Base-by-base conservation (phyloP, 2,329 filamentous ascomycete genomes). In the Colletotrichum sp. region DNA sequence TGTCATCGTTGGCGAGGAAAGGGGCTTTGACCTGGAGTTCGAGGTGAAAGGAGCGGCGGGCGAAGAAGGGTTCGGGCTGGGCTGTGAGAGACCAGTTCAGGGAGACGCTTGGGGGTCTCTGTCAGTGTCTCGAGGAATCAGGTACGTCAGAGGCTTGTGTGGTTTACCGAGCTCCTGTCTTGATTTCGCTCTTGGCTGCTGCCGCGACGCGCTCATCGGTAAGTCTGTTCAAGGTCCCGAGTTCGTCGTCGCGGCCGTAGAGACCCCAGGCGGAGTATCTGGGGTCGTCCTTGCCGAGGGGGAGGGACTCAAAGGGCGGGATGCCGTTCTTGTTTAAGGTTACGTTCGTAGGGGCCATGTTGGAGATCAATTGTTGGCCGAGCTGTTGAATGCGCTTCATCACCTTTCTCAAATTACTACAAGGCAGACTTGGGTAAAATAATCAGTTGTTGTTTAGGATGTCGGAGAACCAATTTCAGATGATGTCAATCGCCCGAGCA, bases 221-320 rank as follows among this genome's bases (percentile, higher is more conserved):
- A 16, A 93, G 86, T 32, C 91, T 87, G 80, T 93, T 93, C 25
- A 93, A 81, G 28, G 89, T 90, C 12, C 91, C 92, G 3, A 93
- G 85, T 81, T 92, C 85, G 80, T 93, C 91, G 69, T 88, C 80
- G 65, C 86, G 83, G 65, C 91, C 91, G 80, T 91, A 92, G 6
- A 91, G 84, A 8, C 85, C 85, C 87, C 87, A 89, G 18, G 87
- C 86, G 48, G 81, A 83, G 74, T 77, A 80, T 36, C 83, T 84
- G n/a, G 89, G 89, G 66, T 89, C 87, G 18, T 80, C 83, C 76
- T 86, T 83, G 67, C 87, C 83, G 28, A 90, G 78, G 1, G 89
- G 89, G 0, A 90, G 85, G 32, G 84, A 84, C 16, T 87, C 85
- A 80, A 89, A 90, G 32, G 83, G 80, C 18, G 88, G 88, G 55